Conservation (phyloP, 73 alveolate species). For the Strombidium stylifer region DNA sequence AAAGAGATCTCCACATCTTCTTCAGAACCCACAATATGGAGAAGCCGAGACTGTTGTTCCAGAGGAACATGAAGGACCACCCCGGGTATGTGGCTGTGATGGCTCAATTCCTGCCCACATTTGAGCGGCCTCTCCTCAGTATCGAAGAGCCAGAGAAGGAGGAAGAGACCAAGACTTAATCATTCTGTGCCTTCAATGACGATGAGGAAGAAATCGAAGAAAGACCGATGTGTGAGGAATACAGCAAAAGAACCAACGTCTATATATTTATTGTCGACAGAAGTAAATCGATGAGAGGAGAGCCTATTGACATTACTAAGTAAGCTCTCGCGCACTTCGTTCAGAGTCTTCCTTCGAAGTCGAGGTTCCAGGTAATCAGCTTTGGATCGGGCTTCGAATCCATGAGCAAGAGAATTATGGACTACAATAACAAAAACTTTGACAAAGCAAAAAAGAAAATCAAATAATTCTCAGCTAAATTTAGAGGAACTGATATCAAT, state of each 20-base stretch:
- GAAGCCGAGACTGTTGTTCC: no score
- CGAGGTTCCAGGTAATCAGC: conserved; percentile 67
- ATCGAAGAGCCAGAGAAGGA: no score
- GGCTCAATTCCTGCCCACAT: background rate
- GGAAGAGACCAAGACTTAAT: no score
- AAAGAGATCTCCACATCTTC: background rate
- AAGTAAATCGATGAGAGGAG: conserved; percentile 47
- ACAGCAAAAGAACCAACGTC: no score
- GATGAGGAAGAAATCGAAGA: no score
- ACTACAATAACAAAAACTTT: conserved; percentile 47
- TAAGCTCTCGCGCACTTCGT: conserved; percentile 46
- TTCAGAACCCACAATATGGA: no score
- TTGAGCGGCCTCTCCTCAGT: background rate
- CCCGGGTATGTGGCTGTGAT: conserved; percentile 2
- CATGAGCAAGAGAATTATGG: conserved; percentile 17
- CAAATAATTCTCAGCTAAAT: conserved; percentile 68
- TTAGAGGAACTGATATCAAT: conserved; percentile 88
- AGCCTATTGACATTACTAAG: conserved; percentile 27
- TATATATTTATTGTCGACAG: conserved; percentile 44
- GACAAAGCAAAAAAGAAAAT: conserved; percentile 50
- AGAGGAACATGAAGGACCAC: no score
- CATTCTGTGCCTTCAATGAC: no score
- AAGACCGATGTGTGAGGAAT: no score
- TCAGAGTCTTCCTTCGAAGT: conserved; percentile 41
- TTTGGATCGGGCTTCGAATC: conserved; percentile 72